Evolutionary conservation across 164 flowering plant species (phyloP), one percentile per base, ranked within the genome.

Genomic region (Platanus orientalis): DNA sequence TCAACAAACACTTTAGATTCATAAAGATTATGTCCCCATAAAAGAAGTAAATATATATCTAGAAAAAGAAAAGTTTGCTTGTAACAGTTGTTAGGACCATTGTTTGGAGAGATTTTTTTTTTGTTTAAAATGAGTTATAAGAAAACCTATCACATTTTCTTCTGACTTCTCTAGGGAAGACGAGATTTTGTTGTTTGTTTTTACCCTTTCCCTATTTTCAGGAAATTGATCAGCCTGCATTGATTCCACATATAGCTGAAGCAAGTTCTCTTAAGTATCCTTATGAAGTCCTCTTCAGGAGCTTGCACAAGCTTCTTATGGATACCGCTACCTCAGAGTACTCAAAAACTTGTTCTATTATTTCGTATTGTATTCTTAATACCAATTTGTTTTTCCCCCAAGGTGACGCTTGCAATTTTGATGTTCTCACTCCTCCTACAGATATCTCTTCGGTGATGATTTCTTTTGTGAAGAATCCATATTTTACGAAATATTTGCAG

Each of bases 301-400:
- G 97, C 69, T 78, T 92, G 80, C 99, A 94, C 72, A 94, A 95
- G 82, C 85, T 95, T 72, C 89, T 95, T 59, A 88, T 95, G 96
- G 99, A 95, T 71, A 88, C 99, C 63, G 97, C 97, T 48, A 80
- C 92, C 78, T 95, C 99, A 62, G 99, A 95, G 99, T 95, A 90
- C 52, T 20, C 2, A 69, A 42, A 39, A 62, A 28, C 71, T 69
- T 72, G 47, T 60, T 71, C 42, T 61, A 25, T 68, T 49, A 48
- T 34, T 61, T 53, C 32, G 44, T 67, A 21, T 67, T 69, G 23
- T 61, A 27, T 19, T 64, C 34, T 16, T 11, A 27, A 26, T 57
- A 64, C 42, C 51, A 67, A 7, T n/a, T 58, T 19, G 36, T 32
- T 36, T 3, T 36, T 36, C 9, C 39, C 20, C 39, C 27, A 19